Conservation (phyloP, 306 rosid genomes). For the Hippophae tibetana region DNA sequence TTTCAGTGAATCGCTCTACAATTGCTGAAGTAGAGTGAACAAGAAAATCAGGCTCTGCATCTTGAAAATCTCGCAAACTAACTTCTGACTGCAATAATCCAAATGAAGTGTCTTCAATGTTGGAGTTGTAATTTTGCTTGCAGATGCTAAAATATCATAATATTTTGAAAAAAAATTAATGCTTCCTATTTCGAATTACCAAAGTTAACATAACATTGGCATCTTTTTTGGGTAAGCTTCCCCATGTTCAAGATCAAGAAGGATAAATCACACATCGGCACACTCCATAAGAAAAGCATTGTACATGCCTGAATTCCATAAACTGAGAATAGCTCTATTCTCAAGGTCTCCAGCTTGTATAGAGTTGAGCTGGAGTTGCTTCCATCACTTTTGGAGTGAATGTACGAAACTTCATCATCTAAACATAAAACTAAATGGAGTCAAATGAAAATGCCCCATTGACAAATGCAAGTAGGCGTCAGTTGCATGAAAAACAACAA, state of each 20-base stretch:
- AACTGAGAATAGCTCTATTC: slow-evolving; percentile 66
- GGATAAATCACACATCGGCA: neutral
- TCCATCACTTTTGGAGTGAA: slow-evolving; percentile 26
- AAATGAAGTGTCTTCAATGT: slow-evolving; percentile 12
- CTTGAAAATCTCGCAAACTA: slow-evolving; percentile 57
- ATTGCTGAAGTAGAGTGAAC: slow-evolving; percentile 44
- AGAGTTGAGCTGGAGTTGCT: slow-evolving; percentile 38
- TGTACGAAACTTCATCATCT: slow-evolving; percentile 37
- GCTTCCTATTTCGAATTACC: too few species aligned
- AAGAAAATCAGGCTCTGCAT: slow-evolving; percentile 82
- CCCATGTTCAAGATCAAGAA: neutral
- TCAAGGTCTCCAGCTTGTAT: slow-evolving; percentile 67
- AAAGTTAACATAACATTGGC: too few species aligned
- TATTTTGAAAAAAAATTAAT: too few species aligned
- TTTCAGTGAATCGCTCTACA: slow-evolving; percentile 43
- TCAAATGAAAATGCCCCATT: slow-evolving; percentile 8
- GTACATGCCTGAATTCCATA: slow-evolving; percentile 87
- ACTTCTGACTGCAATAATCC: slow-evolving; percentile 62
- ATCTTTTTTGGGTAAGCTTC: neutral
- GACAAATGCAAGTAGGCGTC: neutral
- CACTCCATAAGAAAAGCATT: slow-evolving; percentile 9
- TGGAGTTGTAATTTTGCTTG: slow-evolving; percentile 4
- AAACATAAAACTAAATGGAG: slow-evolving; percentile 16
- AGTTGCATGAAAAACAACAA: neutral
- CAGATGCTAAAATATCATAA: neutral